Base-by-base conservation (phyloP, 306 rosid genomes). In the Lotus japonicus region DNA sequence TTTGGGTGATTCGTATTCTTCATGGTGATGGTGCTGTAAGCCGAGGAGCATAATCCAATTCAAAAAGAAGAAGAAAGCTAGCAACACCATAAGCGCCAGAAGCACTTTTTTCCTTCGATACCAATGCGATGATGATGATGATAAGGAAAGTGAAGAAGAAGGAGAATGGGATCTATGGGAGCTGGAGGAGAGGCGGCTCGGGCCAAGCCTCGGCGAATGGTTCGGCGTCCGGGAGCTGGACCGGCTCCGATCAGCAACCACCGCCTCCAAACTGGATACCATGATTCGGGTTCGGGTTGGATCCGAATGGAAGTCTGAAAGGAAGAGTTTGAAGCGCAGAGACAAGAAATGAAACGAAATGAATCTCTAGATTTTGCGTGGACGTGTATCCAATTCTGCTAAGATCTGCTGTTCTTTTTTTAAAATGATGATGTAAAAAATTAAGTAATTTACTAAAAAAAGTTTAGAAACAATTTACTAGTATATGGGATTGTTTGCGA, bases 11-110 rank as follows among this genome's bases (percentile, higher is more conserved):
- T n/a, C n/a, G n/a, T n/a, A n/a, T n/a, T n/a, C n/a, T 41, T 43
- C 57, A 12, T 77, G 75, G 51, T 82, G 66, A 52, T 86, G 99
- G 70, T 83, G 63, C 66, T 85, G 99, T 0, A 94, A 72, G 55
- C 88, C 77, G 9, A 50, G 26, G 71, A 94, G 83, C 97, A 94
- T 84, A 9, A 87, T 2, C 90, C 87, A 90, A 76, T 94, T 82
- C 13, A 88, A 82, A 51, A 87, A 52, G 78, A 88, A 81, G 63
- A 84, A 77, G n/a, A 71, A 46, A 72, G 77, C 81, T 16, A 86
- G 76, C 73, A 90, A 58, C 46, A 78, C 82, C 58, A 87, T 67
- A 71, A 85, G 70, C 66, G 70, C 75, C 46, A 85, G 58, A 66
- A 87, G 9, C 66, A 88, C 68, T 78, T 86, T 90, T 21, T 21